phyloP scores from a whole-genome alignment of 306 rosid species.

The Benincasa hispida region DNA sequence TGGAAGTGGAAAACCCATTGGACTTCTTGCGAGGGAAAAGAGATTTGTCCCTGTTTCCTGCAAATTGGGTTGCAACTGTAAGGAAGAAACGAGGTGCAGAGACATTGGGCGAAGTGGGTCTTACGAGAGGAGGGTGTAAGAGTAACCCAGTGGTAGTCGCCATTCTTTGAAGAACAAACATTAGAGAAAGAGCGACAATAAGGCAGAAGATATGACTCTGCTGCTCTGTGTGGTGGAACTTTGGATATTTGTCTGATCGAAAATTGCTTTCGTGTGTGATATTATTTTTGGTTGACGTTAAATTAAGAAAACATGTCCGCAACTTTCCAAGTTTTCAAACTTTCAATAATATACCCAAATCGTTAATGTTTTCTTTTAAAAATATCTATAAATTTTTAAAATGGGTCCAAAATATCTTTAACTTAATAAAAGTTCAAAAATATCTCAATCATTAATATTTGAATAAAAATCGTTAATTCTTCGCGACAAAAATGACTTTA shows the following conservation, averaged over 20 bases:
- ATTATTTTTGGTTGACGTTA: too few relatives aligned
- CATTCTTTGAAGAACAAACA: constrained; percentile 44
- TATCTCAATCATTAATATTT: too few relatives aligned
- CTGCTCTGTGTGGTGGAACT: constrained; percentile 27
- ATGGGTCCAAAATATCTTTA: too few relatives aligned
- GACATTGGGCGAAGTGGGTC: constrained; percentile 12
- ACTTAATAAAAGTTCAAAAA: too few relatives aligned
- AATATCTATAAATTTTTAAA: too few relatives aligned
- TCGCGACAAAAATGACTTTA: too few relatives aligned
- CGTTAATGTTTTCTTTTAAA: too few relatives aligned
- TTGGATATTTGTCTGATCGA: not conserved
- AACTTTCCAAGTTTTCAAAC: too few relatives aligned
- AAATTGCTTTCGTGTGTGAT: too few relatives aligned
- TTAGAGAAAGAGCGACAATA: not conserved
- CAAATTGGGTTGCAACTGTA: constrained; percentile 3
- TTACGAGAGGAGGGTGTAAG: constrained; percentile 23
- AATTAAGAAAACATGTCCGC: too few relatives aligned
- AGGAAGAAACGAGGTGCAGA: constrained; percentile 16
- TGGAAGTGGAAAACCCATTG: constrained; percentile 23
- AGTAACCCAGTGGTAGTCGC: constrained; percentile 23
- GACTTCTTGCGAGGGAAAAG: constrained; percentile 4
- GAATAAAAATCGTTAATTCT: too few relatives aligned
- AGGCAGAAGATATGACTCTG: not conserved
- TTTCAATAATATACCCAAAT: too few relatives aligned
- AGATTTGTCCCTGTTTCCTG: constrained; percentile 10